Conservation (phyloP, 2,329 filamentous ascomycete species). For the Nemania sp. region DNA sequence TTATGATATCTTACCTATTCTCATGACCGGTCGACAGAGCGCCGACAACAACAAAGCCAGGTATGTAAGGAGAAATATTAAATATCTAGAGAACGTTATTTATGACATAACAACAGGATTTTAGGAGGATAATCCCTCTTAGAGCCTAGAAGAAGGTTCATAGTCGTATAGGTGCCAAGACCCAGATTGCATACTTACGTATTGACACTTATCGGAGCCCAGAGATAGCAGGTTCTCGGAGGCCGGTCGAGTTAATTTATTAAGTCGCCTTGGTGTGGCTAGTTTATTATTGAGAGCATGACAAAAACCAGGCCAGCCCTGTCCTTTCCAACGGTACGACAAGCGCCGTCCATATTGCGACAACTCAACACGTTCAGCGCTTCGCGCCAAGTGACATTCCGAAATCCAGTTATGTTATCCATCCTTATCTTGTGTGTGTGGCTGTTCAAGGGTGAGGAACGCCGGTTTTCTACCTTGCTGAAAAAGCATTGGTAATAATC, state of each 20-base stretch:
- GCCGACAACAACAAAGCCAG: not conserved
- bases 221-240: not conserved
- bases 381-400: not conserved
- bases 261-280: not conserved
- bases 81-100: too few relatives aligned
- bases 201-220: not conserved
- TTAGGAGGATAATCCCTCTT: not conserved
- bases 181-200: not conserved
- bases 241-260: constrained; percentile 20
- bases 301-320: not conserved
- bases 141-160: not conserved
- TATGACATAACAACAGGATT: not conserved
- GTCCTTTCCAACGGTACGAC: constrained; percentile 16
- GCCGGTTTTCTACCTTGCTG: constrained; percentile 11
- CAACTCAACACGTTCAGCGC: constrained; percentile 5
- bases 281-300: not conserved
- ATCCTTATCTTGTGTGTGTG: not conserved
- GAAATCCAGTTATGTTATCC: constrained; percentile 13
- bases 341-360: constrained; percentile 15
- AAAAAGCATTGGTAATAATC: constrained; percentile 29
- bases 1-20: not conserved
- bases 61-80: not conserved
- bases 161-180: not conserved
- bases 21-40: too few relatives aligned
- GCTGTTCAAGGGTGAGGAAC: not conserved